phyloP scores from a whole-genome alignment of 805 yeast species.

The Metschnikowia aberdeeniae region DNA sequence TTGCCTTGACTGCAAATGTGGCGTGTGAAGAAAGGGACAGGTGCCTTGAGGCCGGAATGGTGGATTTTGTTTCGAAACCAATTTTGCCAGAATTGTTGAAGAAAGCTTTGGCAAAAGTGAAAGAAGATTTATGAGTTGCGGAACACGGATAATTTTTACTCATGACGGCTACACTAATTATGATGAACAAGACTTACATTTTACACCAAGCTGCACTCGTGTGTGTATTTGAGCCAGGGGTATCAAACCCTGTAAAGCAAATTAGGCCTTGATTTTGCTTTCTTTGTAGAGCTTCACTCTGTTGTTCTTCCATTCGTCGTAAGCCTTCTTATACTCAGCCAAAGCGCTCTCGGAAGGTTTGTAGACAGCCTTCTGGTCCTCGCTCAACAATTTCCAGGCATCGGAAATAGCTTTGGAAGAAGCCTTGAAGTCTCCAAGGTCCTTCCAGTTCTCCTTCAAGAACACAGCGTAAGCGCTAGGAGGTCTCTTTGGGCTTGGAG shows the following conservation, averaged over 20 bases:
- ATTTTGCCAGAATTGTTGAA: slow-evolving; percentile 44
- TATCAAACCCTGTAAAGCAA: too few relatives aligned
- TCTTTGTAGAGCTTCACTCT: slow-evolving; percentile 23
- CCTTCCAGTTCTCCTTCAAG: slow-evolving; percentile 25
- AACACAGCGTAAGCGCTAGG: slow-evolving; percentile 27
- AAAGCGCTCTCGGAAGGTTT: slow-evolving; percentile 17
- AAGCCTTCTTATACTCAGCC: slow-evolving; percentile 19
- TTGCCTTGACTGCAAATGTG: slow-evolving; percentile 51
- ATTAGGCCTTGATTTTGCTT: neutral
- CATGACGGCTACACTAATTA: too few relatives aligned
- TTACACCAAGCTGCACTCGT: too few relatives aligned
- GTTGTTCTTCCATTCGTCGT: slow-evolving; percentile 28
- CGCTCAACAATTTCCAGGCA: slow-evolving; percentile 30
- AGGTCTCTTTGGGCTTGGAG: slow-evolving; percentile 35
- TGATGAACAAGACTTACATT: too few relatives aligned
- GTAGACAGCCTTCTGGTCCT: slow-evolving; percentile 26
- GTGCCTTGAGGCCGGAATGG: slow-evolving; percentile 49
- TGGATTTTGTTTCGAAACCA: slow-evolving; percentile 51
- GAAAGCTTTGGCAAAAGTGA: slow-evolving; percentile 26
- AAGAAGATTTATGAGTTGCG: neutral
- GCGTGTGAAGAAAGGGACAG: slow-evolving; percentile 49
- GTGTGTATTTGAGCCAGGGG: too few relatives aligned
- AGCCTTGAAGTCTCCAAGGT: slow-evolving; percentile 22
- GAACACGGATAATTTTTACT: too few relatives aligned
- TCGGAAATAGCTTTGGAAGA: slow-evolving; percentile 23